These are phyloP conservation scores for Quaeritorhiza haematococci DNA, from an alignment of 371 early-diverging fungal genomes.

Conservation along the genomic window DNA sequence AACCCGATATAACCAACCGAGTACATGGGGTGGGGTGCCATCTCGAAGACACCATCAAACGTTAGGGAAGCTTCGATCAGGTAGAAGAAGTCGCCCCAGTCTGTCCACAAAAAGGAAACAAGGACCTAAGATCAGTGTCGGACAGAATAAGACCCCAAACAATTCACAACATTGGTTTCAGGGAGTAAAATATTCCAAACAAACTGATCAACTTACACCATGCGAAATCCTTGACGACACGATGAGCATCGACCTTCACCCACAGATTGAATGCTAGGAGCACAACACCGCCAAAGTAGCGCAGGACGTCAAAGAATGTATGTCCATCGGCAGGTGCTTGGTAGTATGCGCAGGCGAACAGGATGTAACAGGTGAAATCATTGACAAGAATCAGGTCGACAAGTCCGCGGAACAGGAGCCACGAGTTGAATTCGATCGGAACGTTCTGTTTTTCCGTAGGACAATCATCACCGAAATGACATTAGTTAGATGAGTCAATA, in stretches of 20 bases:
- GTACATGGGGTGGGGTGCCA: conserved; percentile 98
- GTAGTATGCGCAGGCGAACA: conserved; percentile 61
- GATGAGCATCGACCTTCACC: conserved; percentile 94
- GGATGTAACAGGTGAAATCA: conserved; percentile 83
- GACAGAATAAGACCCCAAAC: neutral
- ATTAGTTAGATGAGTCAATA: neutral
- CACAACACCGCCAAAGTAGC: conserved; percentile 71
- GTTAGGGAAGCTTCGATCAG: conserved; percentile 1
- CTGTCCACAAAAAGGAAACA: conserved; percentile 29
- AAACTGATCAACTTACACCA: conserved; percentile 73
- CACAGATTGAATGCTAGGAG: conserved; percentile 87
- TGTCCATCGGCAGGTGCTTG: conserved; percentile 36
- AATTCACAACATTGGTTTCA: neutral
- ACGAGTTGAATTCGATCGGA: conserved; percentile 90
- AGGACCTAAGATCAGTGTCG: neutral
- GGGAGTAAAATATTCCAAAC: too few relatives aligned
- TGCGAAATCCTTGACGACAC: conserved; percentile 93
- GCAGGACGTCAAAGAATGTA: conserved; percentile 64
- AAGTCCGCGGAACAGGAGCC: conserved; percentile 89
- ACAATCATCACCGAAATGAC: neutral
- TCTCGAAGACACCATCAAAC: conserved; percentile 94
- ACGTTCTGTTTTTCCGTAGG: conserved; percentile 47
- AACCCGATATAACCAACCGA: conserved; percentile 94
- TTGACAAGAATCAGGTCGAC: conserved; percentile 91
- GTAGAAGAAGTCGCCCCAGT: conserved; percentile 98